Evolutionary conservation across 345 rosid species (phyloP), one percentile per base, ranked within the genome.

Genomic region (Luvunga scandens): DNA sequence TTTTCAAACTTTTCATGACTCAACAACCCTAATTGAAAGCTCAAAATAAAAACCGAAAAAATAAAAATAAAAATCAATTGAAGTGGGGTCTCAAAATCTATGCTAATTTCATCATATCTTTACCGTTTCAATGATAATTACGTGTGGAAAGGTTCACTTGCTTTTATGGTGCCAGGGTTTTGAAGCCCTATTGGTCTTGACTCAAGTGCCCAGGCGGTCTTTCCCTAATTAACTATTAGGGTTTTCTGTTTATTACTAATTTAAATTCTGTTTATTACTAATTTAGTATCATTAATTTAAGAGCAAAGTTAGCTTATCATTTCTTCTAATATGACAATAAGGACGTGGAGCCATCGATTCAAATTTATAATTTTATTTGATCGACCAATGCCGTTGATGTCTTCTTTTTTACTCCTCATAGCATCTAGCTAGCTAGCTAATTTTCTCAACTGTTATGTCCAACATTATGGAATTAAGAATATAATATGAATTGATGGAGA

Each of bases 371-470:
- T 16, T 64, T 33, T 64, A 30, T 30, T 19, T 7, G 21, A 33
- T 65, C 25, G 3, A 65, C n/a, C 19, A 33, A 65, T 31, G 42
- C 24, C 42, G 62, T 57, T 72, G 79, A 79, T 82, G 75, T 75
- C 79, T 80, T 87, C 74, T 42, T 62, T 56, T 66, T 75, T 71
- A 77, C 80, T 71, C 87, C 71, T 85, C 82, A 81, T 34, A 34
- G 72, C 55, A 61, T 67, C 73, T 74, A 55, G 65, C 7, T 28
- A 3, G 65, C 27, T 28, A 61, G 69, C 21, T 33, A 65, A 7
- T 87, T 88, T 93, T 91, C 94, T 83, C 89, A 90, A 93, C 94
- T 65, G 89, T 87, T 87, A 88, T 88, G 89, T 82, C 89, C 89
- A 89, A 82, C 83, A 59, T 62, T 79, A 33, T 69, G 82, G 86